Base-by-base conservation (phyloP, 495 filamentous ascomycete species). In the Aspergillus saccharolyticus region DNA sequence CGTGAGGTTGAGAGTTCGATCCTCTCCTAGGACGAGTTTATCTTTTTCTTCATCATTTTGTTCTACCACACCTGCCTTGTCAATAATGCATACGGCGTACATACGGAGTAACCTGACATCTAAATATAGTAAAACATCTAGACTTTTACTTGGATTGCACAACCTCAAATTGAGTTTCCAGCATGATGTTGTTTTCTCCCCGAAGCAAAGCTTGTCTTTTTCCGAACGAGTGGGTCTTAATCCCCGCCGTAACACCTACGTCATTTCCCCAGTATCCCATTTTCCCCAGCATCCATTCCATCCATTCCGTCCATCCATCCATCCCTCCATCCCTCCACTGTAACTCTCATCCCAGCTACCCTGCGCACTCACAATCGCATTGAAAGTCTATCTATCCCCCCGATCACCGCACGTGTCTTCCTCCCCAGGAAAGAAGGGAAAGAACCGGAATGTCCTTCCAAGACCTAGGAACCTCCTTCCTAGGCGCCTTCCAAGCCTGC, bases 401-500 rank as follows among this genome's bases (percentile, higher is more conserved):
- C n/a, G n/a, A n/a, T n/a, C n/a, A n/a, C n/a, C 33, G 33, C 33
- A 39, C 25, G 25, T 28, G 25, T 28, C 3, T 28, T n/a, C n/a
- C n/a, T n/a, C n/a, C n/a, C n/a, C n/a, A n/a, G n/a, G n/a, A n/a
- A n/a, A n/a, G n/a, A n/a, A n/a, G n/a, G n/a, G n/a, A n/a, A n/a
- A n/a, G n/a, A n/a, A n/a, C n/a, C n/a, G n/a, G n/a, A 7, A 59
- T 63, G 53, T 17, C 44, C 21, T 45, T 56, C 8, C 42, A 58
- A 20, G 63, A 63, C n/a, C 42, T 78, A 5, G 44, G 70, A 4
- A 58, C 58, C 24, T 83, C 86, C 20, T 87, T 90, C 56, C 60
- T 90, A 2, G 86, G 84, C 1, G 87, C 86, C 18, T 66, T 91
- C 10, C 87, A 91, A 64, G 88, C 88, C 22, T 82, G 79, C 25